Evolutionary conservation across 352 stramenopile species (phyloP).

Genomic region (Globisporangium lucens): DNA sequence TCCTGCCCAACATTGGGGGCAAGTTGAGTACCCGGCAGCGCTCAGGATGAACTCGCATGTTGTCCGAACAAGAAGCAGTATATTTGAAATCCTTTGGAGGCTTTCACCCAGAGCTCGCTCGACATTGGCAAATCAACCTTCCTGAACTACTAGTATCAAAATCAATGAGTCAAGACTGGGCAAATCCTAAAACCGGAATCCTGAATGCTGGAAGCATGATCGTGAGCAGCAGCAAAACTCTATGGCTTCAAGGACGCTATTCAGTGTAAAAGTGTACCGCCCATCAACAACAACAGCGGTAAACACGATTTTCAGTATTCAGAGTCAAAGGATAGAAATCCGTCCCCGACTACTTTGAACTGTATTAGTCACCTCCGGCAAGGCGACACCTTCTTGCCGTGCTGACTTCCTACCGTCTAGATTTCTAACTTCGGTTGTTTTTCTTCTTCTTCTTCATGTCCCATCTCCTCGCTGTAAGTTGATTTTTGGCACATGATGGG

Average conservation of each 20-base stretch:
- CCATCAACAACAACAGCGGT: background rate
- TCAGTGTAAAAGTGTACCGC: background rate
- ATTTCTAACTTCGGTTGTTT: background rate
- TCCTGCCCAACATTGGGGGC: too few relatives aligned
- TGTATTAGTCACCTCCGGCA: too few relatives aligned
- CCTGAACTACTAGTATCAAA: too few relatives aligned
- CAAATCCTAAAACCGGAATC: background rate
- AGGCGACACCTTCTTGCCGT: background rate
- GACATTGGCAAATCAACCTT: too few relatives aligned
- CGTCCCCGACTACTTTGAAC: background rate
- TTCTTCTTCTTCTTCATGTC: background rate
- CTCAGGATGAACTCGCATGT: too few relatives aligned
- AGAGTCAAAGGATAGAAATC: background rate
- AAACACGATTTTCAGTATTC: too few relatives aligned
- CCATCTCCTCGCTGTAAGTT: background rate
- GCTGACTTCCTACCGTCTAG: background rate
- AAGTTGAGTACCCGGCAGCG: too few relatives aligned
- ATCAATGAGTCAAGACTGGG: background rate
- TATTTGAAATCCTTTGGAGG: too few relatives aligned
- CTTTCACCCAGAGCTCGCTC: too few relatives aligned
- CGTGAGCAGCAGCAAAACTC: background rate
- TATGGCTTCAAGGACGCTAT: background rate
- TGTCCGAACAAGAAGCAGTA: too few relatives aligned
- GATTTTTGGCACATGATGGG: background rate
- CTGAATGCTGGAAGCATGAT: background rate